Evolutionary conservation across 2,329 filamentous ascomycete genomes (phyloP).

Genomic region (Aspergillus unguis): DNA sequence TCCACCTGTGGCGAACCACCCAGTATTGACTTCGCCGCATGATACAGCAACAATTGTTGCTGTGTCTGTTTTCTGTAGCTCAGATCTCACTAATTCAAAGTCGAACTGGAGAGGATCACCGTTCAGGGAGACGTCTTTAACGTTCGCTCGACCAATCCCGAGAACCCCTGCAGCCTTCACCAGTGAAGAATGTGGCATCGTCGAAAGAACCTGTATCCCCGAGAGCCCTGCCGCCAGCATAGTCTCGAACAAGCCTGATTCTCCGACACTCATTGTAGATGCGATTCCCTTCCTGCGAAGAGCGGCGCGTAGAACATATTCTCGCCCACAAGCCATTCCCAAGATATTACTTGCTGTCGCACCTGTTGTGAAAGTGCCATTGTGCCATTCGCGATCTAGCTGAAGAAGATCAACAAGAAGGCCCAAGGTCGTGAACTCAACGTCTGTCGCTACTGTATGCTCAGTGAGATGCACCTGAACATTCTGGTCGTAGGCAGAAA

Average conservation of each 20-base stretch:
- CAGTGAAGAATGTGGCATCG: constrained; percentile 78
- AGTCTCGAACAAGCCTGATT: constrained; percentile 66
- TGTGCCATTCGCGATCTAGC: constrained; percentile 61
- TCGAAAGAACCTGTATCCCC: constrained; percentile 73
- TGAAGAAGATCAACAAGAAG: constrained; percentile 67
- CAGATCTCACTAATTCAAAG: constrained; percentile 59
- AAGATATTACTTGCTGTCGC: constrained; percentile 64
- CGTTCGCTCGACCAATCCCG: constrained; percentile 68
- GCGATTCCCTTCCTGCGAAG: constrained; percentile 33
- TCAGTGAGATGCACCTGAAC: constrained; percentile 74
- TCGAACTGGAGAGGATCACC: constrained; percentile 67
- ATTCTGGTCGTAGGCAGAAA: constrained; percentile 77
- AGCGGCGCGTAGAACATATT: constrained; percentile 49
- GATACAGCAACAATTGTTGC: constrained; percentile 79
- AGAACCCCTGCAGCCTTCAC: constrained; percentile 78
- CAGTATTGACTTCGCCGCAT: constrained; percentile 87
- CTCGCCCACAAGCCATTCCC: constrained; percentile 67
- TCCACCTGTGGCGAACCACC: constrained; percentile 66
- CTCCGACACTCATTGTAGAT: constrained; percentile 54
- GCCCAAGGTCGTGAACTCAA: constrained; percentile 69
- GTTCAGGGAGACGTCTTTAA: constrained; percentile 56
- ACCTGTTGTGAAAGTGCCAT: constrained; percentile 76
- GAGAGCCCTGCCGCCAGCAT: constrained; percentile 62
- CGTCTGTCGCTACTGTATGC: constrained; percentile 70
- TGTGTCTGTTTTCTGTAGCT: constrained; percentile 52